Evolutionary conservation across 2,329 filamentous ascomycete species (phyloP).

Genomic region (Diaporthe aspalathi): DNA sequence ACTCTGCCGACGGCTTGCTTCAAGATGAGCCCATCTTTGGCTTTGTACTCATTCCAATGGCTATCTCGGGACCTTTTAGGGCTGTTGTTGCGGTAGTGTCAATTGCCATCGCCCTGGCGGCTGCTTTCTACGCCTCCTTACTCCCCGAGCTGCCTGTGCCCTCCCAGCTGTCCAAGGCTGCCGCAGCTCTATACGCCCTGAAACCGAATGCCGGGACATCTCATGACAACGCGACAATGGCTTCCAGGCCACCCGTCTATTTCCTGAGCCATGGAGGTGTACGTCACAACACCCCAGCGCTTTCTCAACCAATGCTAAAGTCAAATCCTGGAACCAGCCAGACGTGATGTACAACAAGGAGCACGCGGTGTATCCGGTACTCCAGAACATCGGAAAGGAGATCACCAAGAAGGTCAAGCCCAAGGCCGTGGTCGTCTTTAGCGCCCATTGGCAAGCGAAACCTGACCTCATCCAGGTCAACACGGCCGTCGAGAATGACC

Average conservation of each 20-base stretch:
- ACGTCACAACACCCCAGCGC: slow-evolving; percentile 42
- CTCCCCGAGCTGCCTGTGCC: slow-evolving; percentile 26
- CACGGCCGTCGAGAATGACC: slow-evolving; percentile 69
- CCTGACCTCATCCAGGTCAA: slow-evolving; percentile 72
- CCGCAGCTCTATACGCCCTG: not conserved
- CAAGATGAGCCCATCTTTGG: slow-evolving; percentile 21
- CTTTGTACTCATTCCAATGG: slow-evolving; percentile 2
- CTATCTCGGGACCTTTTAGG: slow-evolving; percentile 21
- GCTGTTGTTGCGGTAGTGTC: slow-evolving; percentile 21
- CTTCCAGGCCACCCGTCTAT: slow-evolving; percentile 55
- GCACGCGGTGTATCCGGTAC: slow-evolving; percentile 74
- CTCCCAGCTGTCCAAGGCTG: slow-evolving; percentile 17
- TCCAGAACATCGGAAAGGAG: slow-evolving; percentile 74
- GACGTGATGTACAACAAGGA: slow-evolving; percentile 75
- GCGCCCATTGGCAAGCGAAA: slow-evolving; percentile 79
- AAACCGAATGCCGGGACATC: not conserved
- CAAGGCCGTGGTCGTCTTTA: slow-evolving; percentile 79
- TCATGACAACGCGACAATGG: slow-evolving; percentile 41
- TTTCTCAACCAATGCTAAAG: not conserved
- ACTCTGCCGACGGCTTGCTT: not conserved
- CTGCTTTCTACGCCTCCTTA: slow-evolving; percentile 21
- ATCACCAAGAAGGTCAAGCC: slow-evolving; percentile 78
- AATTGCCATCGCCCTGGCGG: slow-evolving; percentile 29
- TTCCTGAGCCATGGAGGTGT: slow-evolving; percentile 64
- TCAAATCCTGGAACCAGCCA: slow-evolving; percentile 54